These are phyloP conservation scores for Martensiomyces pterosporus DNA, from an alignment of 192 early-diverging fungal species.

Conservation along the genomic window DNA sequence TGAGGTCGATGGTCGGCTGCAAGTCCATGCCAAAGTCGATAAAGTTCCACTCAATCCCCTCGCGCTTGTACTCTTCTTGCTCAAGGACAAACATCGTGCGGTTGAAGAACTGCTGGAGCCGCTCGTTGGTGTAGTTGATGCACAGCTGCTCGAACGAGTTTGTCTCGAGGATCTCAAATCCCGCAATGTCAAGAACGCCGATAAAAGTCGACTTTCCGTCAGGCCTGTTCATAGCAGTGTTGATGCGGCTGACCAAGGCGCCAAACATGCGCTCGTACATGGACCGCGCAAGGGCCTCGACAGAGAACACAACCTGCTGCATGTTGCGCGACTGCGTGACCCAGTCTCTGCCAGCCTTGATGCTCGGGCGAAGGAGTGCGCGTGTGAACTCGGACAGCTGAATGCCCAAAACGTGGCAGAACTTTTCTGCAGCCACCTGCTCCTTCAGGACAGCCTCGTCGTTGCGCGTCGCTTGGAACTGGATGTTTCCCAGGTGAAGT, in stretches of 20 bases:
- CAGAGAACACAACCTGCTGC: slow-evolving; percentile 78
- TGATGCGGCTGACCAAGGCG: slow-evolving; percentile 83
- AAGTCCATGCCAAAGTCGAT: slow-evolving; percentile 97
- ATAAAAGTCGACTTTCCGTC: slow-evolving; percentile 82
- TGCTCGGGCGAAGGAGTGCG: slow-evolving; percentile 79
- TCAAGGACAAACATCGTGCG: slow-evolving; percentile 99
- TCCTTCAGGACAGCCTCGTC: slow-evolving; percentile 85
- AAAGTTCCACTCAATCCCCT: slow-evolving; percentile 98
- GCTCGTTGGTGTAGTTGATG: slow-evolving; percentile 99
- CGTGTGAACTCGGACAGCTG: slow-evolving; percentile 82
- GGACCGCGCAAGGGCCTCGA: slow-evolving; percentile 87
- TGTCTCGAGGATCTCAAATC: slow-evolving; percentile 97
- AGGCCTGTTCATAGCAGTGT: slow-evolving; percentile 59
- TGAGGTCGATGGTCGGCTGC: slow-evolving; percentile 97
- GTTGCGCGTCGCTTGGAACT: slow-evolving; percentile 68
- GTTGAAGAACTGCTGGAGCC: slow-evolving; percentile 99
- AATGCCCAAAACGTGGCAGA: slow-evolving; percentile 94
- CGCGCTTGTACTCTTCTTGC: slow-evolving; percentile 95
- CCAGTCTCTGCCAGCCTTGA: slow-evolving; percentile 95
- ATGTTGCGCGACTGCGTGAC: slow-evolving; percentile 86
- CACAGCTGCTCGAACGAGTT: slow-evolving; percentile 99
- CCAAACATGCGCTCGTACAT: slow-evolving; percentile 98
- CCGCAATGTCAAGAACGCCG: slow-evolving; percentile 97
- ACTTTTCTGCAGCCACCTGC: slow-evolving; percentile 71
- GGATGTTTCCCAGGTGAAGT: slow-evolving; percentile 92